Base-by-base conservation (phyloP, 768 basidiomycete species). In the Strobilomyces dryophilus region DNA sequence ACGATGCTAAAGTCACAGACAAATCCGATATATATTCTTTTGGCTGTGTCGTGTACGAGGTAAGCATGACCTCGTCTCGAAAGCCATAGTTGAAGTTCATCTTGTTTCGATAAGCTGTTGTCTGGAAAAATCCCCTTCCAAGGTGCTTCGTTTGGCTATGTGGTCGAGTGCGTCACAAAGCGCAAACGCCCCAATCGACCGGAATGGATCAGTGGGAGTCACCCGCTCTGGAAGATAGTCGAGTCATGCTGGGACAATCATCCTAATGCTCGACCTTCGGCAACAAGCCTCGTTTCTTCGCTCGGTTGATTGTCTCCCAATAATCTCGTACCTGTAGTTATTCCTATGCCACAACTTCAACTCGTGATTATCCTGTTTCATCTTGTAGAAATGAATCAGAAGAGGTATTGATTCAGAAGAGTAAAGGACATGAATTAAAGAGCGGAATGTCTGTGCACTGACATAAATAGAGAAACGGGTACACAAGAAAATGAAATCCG, bases 41-140 rank as follows among this genome's bases (percentile, higher is more conserved):
- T 24, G 69, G 67, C 9, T 64, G 62, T 43, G 60, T 66, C 32
- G 39, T 68, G n/a, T 68, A 70, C 35, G 64, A 70, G 64, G 68
- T 68, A 42, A 48, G 54, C 17, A 44, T 9, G 18, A 8, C 26
- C 34, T 11, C 43, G 2, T 9, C 29, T 41, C 37, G 3, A 15
- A n/a, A 10, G n/a, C 26, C 18, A 12, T 20, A 15, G 15, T n/a
- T 29, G 37, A 21, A 26, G 32, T 27, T 55, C 21, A 57, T 27
- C 31, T 10, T 32, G 41, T 45, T 2, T 20, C 26, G 43, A 17
- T 18, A 40, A 67, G 65, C 63, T 66, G 50, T 0, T 61, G 31
- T 51, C 63, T 26, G 54, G 63, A 17, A 40, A 11, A 20, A 20
- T 51, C 1, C 66, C 61, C 2, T 67, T 67, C 15, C 17, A 51